A percentile compares a stretch with the other conserved stretches of the same genome.
phyloP scores from a whole-genome alignment of 371 early-diverging fungal genomes.

The Actinomucor elegans region DNA sequence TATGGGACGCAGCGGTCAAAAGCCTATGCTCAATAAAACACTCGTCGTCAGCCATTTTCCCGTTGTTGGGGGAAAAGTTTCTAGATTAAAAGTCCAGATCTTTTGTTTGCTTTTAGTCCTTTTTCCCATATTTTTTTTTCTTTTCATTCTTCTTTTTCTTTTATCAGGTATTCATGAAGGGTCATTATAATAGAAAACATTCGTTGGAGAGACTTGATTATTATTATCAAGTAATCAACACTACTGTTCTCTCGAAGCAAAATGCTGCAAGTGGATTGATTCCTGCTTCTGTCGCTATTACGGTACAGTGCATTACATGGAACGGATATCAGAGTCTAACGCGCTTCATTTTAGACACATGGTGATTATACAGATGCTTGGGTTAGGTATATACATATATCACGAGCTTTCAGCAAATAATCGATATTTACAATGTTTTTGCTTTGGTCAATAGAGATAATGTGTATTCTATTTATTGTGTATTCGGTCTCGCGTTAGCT shows the following conservation, averaged over 20 bases:
- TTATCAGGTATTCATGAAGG: conserved; percentile 1
- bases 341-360: conserved; percentile 58
- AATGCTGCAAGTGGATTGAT: conserved; percentile 87
- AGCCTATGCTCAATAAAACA: too few relatives aligned
- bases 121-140: conserved; percentile 7
- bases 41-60: too few relatives aligned
- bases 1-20: too few relatives aligned
- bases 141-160: neutral
- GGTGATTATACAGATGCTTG: conserved; percentile 91
- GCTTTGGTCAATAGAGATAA: conserved; percentile 88
- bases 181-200: conserved; percentile 16
- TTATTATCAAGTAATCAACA: conserved; percentile 73
- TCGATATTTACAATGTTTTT: too few relatives aligned
- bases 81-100: too few relatives aligned
- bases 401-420: too few relatives aligned
- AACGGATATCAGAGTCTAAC: too few relatives aligned
- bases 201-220: conserved; percentile 65
- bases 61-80: too few relatives aligned
- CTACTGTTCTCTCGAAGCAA: conserved; percentile 78
- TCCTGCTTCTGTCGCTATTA: conserved; percentile 88
- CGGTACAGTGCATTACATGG: conserved; percentile 48
- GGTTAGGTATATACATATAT: conserved; percentile 81
- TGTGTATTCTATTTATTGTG: conserved; percentile 87
- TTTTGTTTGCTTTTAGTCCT: too few relatives aligned
- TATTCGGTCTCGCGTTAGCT: conserved; percentile 83